Conservation (phyloP, 2,329 filamentous ascomycete species). For the Emydomyces testavorans region DNA sequence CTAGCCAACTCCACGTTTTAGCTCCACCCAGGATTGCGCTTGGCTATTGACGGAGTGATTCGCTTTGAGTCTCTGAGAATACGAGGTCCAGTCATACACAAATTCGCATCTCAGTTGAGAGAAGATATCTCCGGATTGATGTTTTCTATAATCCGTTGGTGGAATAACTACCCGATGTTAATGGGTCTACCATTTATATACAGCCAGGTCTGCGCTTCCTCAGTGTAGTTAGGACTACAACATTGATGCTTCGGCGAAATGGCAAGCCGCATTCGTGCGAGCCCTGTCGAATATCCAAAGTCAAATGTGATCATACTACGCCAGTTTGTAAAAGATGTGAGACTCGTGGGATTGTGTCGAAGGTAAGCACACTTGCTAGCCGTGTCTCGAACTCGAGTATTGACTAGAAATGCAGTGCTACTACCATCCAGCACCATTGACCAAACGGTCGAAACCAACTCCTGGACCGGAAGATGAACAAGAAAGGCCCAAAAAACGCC, state of each 20-base stretch:
- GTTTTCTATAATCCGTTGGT: no score
- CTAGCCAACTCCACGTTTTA: neutral
- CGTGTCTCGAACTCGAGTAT: neutral
- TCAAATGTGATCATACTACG: constrained; percentile 24
- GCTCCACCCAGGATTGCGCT: neutral
- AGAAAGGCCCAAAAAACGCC: constrained; percentile 8
- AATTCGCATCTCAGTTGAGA: no score
- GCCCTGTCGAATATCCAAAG: constrained; percentile 26
- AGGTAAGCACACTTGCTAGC: constrained; percentile 4
- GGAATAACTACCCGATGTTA: no score
- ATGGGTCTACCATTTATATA: neutral
- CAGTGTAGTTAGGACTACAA: neutral
- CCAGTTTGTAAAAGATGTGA: constrained; percentile 24
- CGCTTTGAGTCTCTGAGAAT: no score
- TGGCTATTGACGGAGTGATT: no score
- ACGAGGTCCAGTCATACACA: no score
- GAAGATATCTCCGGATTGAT: no score
- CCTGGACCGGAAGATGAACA: constrained; percentile 7
- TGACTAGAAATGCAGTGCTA: constrained; percentile 18
- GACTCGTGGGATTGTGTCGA: constrained; percentile 17
- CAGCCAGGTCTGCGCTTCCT: neutral
- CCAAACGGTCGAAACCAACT: constrained; percentile 12
- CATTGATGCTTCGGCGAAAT: constrained; percentile 28
- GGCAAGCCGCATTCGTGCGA: constrained; percentile 26
- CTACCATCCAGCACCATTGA: constrained; percentile 27